Base-by-base conservation (phyloP, 1,139 yeast species). In the Taphrina communis region DNA sequence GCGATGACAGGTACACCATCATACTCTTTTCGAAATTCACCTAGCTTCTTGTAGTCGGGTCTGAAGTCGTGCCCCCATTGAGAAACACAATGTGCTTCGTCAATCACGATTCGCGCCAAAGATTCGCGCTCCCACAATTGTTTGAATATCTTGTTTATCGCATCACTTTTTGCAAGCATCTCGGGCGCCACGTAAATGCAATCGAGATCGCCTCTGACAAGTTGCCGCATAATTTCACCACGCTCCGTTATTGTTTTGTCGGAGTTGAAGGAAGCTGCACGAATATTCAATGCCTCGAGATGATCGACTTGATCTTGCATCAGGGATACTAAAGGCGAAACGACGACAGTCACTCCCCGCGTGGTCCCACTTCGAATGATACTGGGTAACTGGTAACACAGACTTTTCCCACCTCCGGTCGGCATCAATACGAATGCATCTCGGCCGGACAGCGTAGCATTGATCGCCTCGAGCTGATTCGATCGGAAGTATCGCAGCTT, bases 61-160 rank as follows among this genome's bases (percentile, higher is more conserved):
- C 99, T 83, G 77, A 95, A 95, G 78, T 95, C 99, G 78, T 95
- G 99, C 19, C 99, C 99, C 99, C 99, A 95, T 11, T 96, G 89
- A 71, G 97, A 90, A 69, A 95, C 96, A 83, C 99, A 95, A 79
- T 95, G 99, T 0, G 99, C 99, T 76, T 95, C 99, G 79, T 95
- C 99, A 61, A 95, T 92, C 11, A 95, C 97, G 44, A 95, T 85
- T 68, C 98, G 82, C 0, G 97, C 97, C 53, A 95, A 79, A 74
- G 82, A 80, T 6, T 83, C 80, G 51, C 82, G 82, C 2, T 82
- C 80, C 76, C 89, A 82, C 21, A 94, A 79, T 66, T 79, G 82
- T 17, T 82, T 80, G 65, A 95, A 86, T 0, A 88, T 88, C 69
- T 82, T 82, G 75, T 86, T 89, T 67, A 95, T 86, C 75, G 87